Conservation (phyloP, 164 flowering plant genomes). For the Cinnamomum micranthum region DNA sequence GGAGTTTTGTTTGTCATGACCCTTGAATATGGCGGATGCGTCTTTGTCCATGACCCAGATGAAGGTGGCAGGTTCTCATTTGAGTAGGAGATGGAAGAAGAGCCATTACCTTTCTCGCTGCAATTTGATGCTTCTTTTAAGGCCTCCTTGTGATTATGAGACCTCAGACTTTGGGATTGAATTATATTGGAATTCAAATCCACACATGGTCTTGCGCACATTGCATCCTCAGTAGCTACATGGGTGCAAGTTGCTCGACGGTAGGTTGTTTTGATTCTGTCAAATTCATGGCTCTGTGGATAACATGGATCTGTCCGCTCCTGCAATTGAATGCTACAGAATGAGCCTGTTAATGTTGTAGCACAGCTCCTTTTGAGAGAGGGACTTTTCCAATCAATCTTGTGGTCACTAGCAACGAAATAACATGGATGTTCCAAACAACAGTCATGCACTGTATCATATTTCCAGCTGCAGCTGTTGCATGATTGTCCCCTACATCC, state of each 20-base stretch:
- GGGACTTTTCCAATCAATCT: conserved; percentile 9
- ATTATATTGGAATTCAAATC: neutral
- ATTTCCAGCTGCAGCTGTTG: conserved; percentile 4
- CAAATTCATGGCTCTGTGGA: neutral
- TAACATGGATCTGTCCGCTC: neutral
- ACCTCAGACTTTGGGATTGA: neutral
- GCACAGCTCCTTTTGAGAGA: neutral
- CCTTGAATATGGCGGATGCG: conserved; percentile 35
- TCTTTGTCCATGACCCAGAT: neutral
- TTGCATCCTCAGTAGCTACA: neutral
- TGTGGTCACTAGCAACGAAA: conserved; percentile 14
- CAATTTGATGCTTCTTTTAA: conserved; percentile 6
- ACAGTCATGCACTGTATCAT: conserved; percentile 8
- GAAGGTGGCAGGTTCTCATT: neutral
- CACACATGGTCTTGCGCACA: neutral
- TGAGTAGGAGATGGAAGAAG: conserved; percentile 17
- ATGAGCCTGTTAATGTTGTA: neutral
- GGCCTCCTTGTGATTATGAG: conserved; percentile 4
- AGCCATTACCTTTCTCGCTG: conserved; percentile 2
- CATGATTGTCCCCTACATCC: conserved; percentile 3
- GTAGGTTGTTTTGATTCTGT: neutral
- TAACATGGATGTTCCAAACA: conserved; percentile 24
- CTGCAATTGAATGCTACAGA: neutral
- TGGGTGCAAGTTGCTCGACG: neutral
- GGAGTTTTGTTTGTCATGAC: conserved; percentile 34